These are phyloP conservation scores for Penicillium sp. DNA, from an alignment of 2,329 filamentous ascomycete species.

Conservation along the genomic window DNA sequence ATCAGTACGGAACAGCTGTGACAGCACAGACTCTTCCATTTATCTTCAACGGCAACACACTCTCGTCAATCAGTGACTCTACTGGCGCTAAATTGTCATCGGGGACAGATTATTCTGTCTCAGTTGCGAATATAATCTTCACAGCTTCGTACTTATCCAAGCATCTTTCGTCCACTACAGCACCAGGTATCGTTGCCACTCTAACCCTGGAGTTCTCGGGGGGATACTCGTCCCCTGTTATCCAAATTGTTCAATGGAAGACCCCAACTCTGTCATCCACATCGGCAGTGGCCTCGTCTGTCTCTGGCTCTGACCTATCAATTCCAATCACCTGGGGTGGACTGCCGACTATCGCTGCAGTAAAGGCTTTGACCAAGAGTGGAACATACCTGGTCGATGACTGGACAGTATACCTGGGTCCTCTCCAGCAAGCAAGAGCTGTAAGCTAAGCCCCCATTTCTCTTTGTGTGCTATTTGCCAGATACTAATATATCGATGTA, in stretches of 20 bases:
- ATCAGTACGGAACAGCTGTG: conserved; percentile 48
- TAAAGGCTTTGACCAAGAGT: conserved; percentile 51
- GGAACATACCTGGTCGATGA: conserved; percentile 55
- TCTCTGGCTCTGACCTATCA: conserved; percentile 41
- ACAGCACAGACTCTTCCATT: conserved; percentile 49
- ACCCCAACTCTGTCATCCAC: conserved; percentile 38
- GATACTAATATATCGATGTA: conserved; percentile 6
- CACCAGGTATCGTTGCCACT: conserved; percentile 50
- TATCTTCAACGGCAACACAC: conserved; percentile 55
- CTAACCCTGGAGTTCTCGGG: conserved; percentile 55
- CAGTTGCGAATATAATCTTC: conserved; percentile 49
- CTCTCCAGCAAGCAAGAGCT: conserved; percentile 49
- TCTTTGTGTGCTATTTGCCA: not conserved
- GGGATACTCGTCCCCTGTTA: conserved; percentile 44
- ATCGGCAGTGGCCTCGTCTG: conserved; percentile 30
- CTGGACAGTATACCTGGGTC: conserved; percentile 55
- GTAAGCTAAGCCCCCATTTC: conserved; percentile 21
- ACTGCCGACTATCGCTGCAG: conserved; percentile 49
- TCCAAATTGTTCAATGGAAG: conserved; percentile 56
- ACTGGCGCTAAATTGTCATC: conserved; percentile 36
- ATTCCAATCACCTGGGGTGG: conserved; percentile 56
- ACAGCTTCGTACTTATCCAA: conserved; percentile 47
- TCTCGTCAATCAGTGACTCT: conserved; percentile 43
- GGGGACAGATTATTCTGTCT: conserved; percentile 50
- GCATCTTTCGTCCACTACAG: conserved; percentile 42